phyloP scores from a whole-genome alignment of 1,139 yeast genomes.

The Debaryomyces robertsiae region DNA sequence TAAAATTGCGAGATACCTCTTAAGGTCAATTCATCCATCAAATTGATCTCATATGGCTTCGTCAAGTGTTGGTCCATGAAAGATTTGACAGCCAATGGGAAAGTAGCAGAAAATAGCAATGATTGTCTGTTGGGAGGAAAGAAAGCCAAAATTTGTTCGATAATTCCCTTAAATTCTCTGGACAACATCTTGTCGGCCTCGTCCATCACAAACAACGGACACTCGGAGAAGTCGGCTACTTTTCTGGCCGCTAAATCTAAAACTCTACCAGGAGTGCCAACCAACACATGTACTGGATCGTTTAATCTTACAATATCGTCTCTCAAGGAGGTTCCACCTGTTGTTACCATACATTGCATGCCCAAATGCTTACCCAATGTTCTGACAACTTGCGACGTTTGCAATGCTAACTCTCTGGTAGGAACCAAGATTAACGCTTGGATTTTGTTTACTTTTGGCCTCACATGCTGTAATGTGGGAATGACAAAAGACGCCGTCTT shows the following conservation, averaged over 20 bases:
- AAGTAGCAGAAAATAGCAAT: constrained; percentile 89
- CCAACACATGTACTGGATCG: constrained; percentile 89
- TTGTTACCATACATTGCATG: constrained; percentile 94
- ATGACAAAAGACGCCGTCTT: constrained; percentile 95
- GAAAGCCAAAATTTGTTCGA: constrained; percentile 82
- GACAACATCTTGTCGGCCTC: constrained; percentile 98
- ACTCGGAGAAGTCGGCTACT: constrained; percentile 83
- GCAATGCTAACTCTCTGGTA: constrained; percentile 94
- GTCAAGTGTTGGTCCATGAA: constrained; percentile 91
- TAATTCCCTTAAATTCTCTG: constrained; percentile 84
- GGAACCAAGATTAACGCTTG: constrained; percentile 91
- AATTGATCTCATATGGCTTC: constrained; percentile 92
- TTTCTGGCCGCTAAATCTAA: constrained; percentile 89
- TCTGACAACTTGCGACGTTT: constrained; percentile 95
- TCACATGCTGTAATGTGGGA: constrained; percentile 81
- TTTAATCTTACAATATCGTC: constrained; percentile 93
- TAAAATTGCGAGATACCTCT: constrained; percentile 96
- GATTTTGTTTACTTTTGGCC: constrained; percentile 81
- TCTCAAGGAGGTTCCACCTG: constrained; percentile 94
- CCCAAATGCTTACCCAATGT: constrained; percentile 96
- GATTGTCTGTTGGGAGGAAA: constrained; percentile 86
- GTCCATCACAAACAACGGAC: constrained; percentile 93
- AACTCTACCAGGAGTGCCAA: constrained; percentile 97
- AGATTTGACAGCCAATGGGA: constrained; percentile 90
- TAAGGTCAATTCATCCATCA: constrained; percentile 96